Percentiles rank a stretch among this genome's conserved stretches.
Evolutionary conservation across 2,329 filamentous ascomycete species (phyloP).

Genomic region (Colletotrichum sp.): DNA sequence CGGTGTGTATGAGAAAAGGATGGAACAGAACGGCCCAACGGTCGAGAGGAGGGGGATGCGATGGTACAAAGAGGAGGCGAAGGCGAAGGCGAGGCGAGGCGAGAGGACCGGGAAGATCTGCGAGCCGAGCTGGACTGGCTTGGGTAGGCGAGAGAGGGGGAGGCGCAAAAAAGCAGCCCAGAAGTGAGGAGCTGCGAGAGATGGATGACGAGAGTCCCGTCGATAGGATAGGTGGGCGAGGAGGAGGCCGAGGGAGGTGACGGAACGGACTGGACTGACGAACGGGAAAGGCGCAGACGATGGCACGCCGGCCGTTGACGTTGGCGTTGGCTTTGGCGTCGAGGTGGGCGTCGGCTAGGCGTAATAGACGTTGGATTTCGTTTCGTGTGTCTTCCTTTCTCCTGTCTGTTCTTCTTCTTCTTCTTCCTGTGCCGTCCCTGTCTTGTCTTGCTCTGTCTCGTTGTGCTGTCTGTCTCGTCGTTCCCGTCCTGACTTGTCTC

Average conservation of each 20-base stretch:
- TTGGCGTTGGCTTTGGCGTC: background rate
- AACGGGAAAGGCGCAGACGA: conserved; percentile 9
- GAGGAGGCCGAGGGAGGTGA: background rate
- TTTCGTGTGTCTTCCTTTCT: background rate
- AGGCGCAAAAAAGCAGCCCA: background rate
- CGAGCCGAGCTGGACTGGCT: background rate
- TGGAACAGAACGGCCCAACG: background rate
- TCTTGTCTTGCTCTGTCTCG: background rate
- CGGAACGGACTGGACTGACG: background rate
- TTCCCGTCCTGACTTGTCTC: background rate
- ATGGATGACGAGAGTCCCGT: background rate
- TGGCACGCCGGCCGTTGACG: background rate
- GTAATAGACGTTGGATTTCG: background rate
- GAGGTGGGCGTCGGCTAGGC: background rate
- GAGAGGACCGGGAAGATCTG: background rate
- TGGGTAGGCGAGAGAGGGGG: background rate
- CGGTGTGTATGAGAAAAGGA: background rate
- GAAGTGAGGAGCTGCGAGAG: background rate
- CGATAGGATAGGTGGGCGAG: background rate
- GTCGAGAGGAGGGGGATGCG: background rate
- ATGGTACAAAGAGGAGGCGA: background rate
- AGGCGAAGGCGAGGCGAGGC: background rate
- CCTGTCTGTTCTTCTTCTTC: background rate
- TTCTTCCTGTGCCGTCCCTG: background rate
- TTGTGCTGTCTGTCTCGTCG: background rate